Evolutionary conservation across 352 stramenopile species (phyloP), one percentile per base, ranked within the genome.

Genomic region (Phytophthora colocasiae): DNA sequence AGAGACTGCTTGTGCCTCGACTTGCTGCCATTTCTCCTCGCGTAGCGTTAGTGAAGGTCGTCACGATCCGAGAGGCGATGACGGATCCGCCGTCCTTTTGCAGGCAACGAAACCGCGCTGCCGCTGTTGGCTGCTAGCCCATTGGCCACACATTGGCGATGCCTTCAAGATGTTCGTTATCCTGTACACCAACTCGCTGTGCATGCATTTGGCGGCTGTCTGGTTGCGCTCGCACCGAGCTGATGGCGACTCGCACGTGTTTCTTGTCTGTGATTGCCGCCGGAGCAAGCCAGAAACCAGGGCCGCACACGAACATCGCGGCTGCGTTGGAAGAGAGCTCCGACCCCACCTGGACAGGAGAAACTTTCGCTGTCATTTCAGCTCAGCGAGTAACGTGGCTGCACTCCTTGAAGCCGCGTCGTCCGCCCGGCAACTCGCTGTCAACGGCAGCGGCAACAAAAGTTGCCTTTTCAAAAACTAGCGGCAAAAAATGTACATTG

Each of bases 201-300:
- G 10, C 29, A 9, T 10, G 34, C 31, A 54, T 47, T 69, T 68
- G 49, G 22, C 64, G 63, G 56, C 58, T 68, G 59, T 52, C 58
- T 44, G 36, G 49, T 15, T 61, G 49, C 49, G 19, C 27, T 3
- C 15, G 31, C 50, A 63, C 51, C 45, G 58, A 68, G 41, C 47
- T 64, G 52, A 65, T 61, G 49, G 41, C 32, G n/a, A 15, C 24
- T n/a, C 48, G 59, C 58, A 63, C 51, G 45, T 59, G 49, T 39
- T 75, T 69, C 56, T 58, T 67, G 51, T 67, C 50, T 17, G 44
- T 17, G 55, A 45, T 53, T 60, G 65, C 59, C 22, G 39, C 47
- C 39, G 36, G 50, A 41, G 50, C 50, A 22, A 49, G 53, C 52
- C 58, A 59, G 57, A 73, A 69, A 73, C 19, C 58, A 69, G 58